Evolutionary conservation across 805 yeast genomes (phyloP).

Genomic region (Yarrowia phangngaensis): DNA sequence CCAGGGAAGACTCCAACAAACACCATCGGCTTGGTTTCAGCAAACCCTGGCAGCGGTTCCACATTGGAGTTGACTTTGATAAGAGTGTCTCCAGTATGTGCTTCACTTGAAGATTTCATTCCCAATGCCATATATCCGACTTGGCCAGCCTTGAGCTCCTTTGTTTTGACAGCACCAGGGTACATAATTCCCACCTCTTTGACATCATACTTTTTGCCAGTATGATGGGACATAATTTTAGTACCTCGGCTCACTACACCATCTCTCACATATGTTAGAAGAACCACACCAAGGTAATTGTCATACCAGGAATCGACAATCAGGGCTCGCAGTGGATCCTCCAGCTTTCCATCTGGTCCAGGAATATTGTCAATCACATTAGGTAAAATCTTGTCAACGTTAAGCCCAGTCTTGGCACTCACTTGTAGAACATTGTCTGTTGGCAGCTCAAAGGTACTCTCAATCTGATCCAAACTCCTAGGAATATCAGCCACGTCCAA

Average conservation of each 20-base stretch:
- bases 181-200: conserved; percentile 95
- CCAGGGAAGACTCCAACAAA: conserved; percentile 98
- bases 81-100: conserved; percentile 87
- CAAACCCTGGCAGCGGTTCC: conserved; percentile 88
- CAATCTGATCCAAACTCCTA: conserved; percentile 79
- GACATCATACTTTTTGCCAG: conserved; percentile 72
- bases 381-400: conserved; percentile 76
- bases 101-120: conserved; percentile 82
- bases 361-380: conserved; percentile 78
- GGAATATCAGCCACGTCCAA: conserved; percentile 81
- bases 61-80: conserved; percentile 47
- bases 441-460: conserved; percentile 73
- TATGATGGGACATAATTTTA: conserved; percentile 71
- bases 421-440: conserved; percentile 72
- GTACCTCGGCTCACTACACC: conserved; percentile 73
- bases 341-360: conserved; percentile 57
- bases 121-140: conserved; percentile 95
- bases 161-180: conserved; percentile 74
- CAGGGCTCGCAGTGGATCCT: conserved; percentile 61
- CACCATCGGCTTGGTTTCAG: conserved; percentile 97
- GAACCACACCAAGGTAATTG: conserved; percentile 82
- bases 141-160: conserved; percentile 75
- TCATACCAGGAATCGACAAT: conserved; percentile 98
- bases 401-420: conserved; percentile 86
- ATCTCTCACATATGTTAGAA: conserved; percentile 79